Evolutionary conservation across 805 yeast species (phyloP), one percentile per base, ranked within the genome.

Genomic region (Nakazawaea holstii): DNA sequence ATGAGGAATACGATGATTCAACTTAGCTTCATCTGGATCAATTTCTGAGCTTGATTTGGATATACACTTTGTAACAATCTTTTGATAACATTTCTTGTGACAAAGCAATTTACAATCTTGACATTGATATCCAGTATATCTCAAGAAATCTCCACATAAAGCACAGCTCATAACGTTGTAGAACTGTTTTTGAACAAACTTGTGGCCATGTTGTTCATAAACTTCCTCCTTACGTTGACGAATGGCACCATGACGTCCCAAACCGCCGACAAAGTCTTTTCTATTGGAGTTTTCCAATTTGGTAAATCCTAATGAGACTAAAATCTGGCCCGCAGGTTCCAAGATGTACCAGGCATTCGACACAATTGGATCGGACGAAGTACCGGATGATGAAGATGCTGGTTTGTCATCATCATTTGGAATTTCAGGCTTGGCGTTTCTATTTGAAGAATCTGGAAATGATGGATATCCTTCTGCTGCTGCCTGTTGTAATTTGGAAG

Each of bases 141-240:
- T 80, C 55, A 94, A 72, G 62, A 94, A 94, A 52, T 94, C 98
- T 5, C 96, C 96, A 75, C 99, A 94, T 52, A 91, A 79, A 1
- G 98, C 97, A 71, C 99, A 94, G 55, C 94, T 80, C 97, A 94
- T 92, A 60, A 94, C 88, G 57, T 87, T 88, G 74, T 94, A 94
- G 62, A 91, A 90, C 62, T 90, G 96, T 57, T 88, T 92, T 64
- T 88, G 96, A 38, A 88, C 95, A 68, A 94, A 94, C 65, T 89
- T 95, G 68, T 94, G 99, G 14, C 99, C 99, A 62, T 89, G 95
- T 57, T 89, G 94, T 66, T 92, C 97, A 61, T 82, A 87, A 1
- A 94, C 88, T 55, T 87, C 95, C 59, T 83, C 88, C 56, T 91
- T 89, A 69, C 91, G 82, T 65, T 89, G 94, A 59, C 96, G 85